Conservation (phyloP, 75 land plant species). For the Gnetum montanum region DNA sequence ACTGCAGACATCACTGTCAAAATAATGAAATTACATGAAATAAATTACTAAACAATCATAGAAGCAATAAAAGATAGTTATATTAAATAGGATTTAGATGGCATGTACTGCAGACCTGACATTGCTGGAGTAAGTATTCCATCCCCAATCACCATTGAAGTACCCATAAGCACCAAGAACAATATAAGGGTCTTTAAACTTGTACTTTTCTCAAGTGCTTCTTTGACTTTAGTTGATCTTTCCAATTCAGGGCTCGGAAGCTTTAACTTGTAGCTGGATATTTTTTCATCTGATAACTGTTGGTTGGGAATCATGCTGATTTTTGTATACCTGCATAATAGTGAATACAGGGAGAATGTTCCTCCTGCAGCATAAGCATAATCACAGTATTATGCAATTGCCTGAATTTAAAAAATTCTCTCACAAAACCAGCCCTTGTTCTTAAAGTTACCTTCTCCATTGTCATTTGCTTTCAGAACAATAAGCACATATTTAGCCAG, state of each 20-base stretch:
- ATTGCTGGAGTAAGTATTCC: conserved; percentile 91
- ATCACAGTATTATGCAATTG: background rate
- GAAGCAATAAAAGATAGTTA: too few species aligned
- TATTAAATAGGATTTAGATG: too few species aligned
- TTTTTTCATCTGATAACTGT: conserved; percentile 70
- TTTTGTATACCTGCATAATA: conserved; percentile 83
- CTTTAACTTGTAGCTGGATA: conserved; percentile 72
- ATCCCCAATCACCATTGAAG: conserved; percentile 84
- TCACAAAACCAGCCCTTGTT: background rate
- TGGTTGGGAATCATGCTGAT: conserved; percentile 68
- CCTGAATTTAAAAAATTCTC: background rate
- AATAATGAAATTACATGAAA: conserved; percentile 6
- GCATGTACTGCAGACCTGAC: conserved; percentile 65
- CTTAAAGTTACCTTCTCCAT: conserved; percentile 98
- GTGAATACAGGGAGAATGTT: conserved; percentile 82
- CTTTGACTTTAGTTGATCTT: conserved; percentile 67
- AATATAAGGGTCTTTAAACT: conserved; percentile 55
- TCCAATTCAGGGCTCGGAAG: conserved; percentile 66
- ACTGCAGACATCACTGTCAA: conserved; percentile 86
- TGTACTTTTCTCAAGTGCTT: conserved; percentile 44
- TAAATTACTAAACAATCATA: too few species aligned
- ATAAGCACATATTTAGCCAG: conserved; percentile 79
- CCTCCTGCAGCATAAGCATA: conserved; percentile 46
- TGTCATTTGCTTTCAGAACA: conserved; percentile 93
- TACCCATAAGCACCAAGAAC: conserved; percentile 63